Evolutionary conservation across 805 yeast genomes (phyloP).

Genomic region (Pichia exigua): DNA sequence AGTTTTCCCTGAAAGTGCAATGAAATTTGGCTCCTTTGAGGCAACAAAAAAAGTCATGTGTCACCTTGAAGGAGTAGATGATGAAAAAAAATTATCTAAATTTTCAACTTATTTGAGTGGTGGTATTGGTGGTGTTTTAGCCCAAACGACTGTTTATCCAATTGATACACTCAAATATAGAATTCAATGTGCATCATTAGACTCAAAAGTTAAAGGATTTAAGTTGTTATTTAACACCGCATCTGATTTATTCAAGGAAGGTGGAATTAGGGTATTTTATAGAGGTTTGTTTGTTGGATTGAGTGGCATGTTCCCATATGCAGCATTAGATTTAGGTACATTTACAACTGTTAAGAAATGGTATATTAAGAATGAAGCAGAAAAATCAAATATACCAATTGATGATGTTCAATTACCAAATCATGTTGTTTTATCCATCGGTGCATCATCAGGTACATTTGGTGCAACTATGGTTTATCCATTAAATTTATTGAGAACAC

Average conservation of each 20-base stretch:
- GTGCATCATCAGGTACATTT: slow-evolving; percentile 91
- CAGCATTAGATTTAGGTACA: slow-evolving; percentile 92
- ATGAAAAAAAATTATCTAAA: slow-evolving; percentile 62
- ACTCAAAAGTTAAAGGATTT: slow-evolving; percentile 52
- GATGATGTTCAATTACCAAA: slow-evolving; percentile 73
- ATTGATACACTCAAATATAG: slow-evolving; percentile 91
- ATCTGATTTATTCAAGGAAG: slow-evolving; percentile 66
- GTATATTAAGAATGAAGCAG: slow-evolving; percentile 60
- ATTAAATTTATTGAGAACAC: slow-evolving; percentile 79
- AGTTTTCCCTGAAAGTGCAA: slow-evolving; percentile 95
- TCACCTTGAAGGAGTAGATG: slow-evolving; percentile 64
- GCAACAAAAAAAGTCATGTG: slow-evolving; percentile 72
- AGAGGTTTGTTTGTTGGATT: slow-evolving; percentile 89
- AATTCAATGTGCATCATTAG: slow-evolving; percentile 84
- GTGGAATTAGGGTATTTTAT: slow-evolving; percentile 74
- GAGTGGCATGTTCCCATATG: slow-evolving; percentile 94
- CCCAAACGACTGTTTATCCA: slow-evolving; percentile 91
- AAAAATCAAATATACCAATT: slow-evolving; percentile 38
- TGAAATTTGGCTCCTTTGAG: slow-evolving; percentile 95
- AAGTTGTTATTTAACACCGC: slow-evolving; percentile 60
- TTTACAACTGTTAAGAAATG: slow-evolving; percentile 79
- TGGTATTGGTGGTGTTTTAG: slow-evolving; percentile 91
- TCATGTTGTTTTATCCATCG: slow-evolving; percentile 75
- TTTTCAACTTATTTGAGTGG: slow-evolving; percentile 84
- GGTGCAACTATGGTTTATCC: slow-evolving; percentile 97